Percentiles rank a stretch among this genome's conserved stretches.
These are phyloP conservation scores for Fistulinella prunicolor DNA, from an alignment of 768 basidiomycete species.

Conservation along the genomic window DNA sequence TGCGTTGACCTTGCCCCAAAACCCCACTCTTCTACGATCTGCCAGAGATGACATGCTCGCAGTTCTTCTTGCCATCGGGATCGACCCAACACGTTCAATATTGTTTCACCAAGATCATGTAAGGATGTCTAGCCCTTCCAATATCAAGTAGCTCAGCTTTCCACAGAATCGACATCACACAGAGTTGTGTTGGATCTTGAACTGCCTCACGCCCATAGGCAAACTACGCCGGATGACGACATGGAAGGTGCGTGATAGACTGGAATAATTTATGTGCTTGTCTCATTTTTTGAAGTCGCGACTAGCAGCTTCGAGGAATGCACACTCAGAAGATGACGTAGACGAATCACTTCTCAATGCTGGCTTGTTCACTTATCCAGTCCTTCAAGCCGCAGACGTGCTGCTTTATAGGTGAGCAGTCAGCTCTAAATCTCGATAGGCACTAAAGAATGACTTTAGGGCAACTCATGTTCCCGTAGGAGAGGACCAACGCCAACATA, in stretches of 20 bases:
- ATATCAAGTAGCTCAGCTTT: background rate
- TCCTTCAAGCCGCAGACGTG: conserved; percentile 92
- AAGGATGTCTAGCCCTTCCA: conserved; percentile 1
- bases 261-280: background rate
- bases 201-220: conserved; percentile 80
- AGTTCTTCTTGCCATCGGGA: conserved; percentile 76
- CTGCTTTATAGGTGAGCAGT: conserved; percentile 69
- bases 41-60: conserved; percentile 80
- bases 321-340: conserved; percentile 69
- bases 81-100: conserved; percentile 71
- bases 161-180: conserved; percentile 76
- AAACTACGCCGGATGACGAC: conserved; percentile 89
- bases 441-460: conserved; percentile 35
- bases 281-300: conserved; percentile 51
- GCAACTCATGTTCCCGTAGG: conserved; percentile 95
- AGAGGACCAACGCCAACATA: conserved; percentile 93
- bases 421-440: background rate
- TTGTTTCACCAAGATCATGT: conserved; percentile 92
- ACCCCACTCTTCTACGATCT: conserved; percentile 57
- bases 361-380: conserved; percentile 89
- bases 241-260: conserved; percentile 70
- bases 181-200: conserved; percentile 88
- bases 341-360: conserved; percentile 80
- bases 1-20: conserved; percentile 88
- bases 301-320: conserved; percentile 70